Conservation (phyloP, 176 grass and related monocot species). For the Oryza punctata region DNA sequence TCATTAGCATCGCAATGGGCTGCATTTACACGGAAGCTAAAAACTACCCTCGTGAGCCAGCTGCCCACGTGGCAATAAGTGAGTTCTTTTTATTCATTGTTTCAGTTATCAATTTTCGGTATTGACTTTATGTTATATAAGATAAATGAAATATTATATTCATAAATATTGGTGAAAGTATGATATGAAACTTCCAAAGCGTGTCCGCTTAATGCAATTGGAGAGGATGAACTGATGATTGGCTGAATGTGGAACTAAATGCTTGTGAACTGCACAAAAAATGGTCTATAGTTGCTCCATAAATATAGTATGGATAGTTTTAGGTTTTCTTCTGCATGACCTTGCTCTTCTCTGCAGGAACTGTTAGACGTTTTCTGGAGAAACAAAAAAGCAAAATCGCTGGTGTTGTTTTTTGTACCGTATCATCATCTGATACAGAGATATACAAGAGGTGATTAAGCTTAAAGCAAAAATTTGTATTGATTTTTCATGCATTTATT, state of each 20-base stretch:
- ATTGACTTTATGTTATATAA: conserved; percentile 13
- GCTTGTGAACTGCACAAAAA: neutral
- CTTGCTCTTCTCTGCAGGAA: conserved; percentile 57
- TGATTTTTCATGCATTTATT: conserved; percentile 22
- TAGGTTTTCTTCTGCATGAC: neutral
- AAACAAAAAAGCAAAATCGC: conserved; percentile 90
- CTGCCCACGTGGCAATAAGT: conserved; percentile 99
- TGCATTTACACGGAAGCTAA: conserved; percentile 98
- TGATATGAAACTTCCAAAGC: neutral
- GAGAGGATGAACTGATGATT: neutral
- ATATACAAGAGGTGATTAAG: conserved; percentile 88
- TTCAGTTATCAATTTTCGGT: neutral
- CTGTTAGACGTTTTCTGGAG: conserved; percentile 93
- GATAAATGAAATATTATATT: neutral
- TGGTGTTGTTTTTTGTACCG: conserved; percentile 89
- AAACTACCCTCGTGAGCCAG: conserved; percentile 92
- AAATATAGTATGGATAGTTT: conserved; percentile 1
- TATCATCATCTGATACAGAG: conserved; percentile 84
- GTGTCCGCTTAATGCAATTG: neutral
- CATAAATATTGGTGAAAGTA: neutral
- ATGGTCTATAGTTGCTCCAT: neutral
- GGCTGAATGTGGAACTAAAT: neutral
- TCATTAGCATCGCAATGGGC: conserved; percentile 80
- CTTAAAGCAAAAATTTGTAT: conserved; percentile 14
- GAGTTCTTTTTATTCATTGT: conserved; percentile 40